Evolutionary conservation across 371 early-diverging fungal species (phyloP).

Genomic region (Rhizopus arrhizus): DNA sequence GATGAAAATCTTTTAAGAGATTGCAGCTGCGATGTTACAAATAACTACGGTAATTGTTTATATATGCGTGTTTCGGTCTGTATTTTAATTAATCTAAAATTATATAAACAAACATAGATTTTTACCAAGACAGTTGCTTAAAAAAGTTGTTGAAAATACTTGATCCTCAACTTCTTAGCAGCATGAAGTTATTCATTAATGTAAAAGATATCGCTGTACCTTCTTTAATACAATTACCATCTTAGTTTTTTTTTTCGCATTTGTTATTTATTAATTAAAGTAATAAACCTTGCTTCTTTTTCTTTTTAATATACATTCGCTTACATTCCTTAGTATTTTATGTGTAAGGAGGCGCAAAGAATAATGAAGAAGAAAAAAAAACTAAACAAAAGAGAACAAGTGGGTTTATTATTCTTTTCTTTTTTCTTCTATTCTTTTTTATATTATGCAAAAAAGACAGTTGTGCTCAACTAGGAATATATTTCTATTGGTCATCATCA

Average conservation of each 20-base stretch:
- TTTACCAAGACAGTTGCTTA: constrained; percentile 37
- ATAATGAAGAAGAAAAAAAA: not conserved
- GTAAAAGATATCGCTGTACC: constrained; percentile 10
- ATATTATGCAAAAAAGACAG: constrained; percentile 11
- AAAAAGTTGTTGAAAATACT: constrained; percentile 26
- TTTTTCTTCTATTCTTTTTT: constrained; percentile 9
- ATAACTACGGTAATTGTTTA: constrained; percentile 28
- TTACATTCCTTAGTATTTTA: not conserved
- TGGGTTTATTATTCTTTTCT: not conserved
- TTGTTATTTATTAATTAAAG: not conserved
- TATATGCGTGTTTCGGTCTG: not conserved
- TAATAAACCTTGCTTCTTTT: not conserved
- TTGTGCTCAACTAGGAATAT: constrained; percentile 13
- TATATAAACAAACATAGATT: constrained; percentile 22
- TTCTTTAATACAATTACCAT: constrained; percentile 19
- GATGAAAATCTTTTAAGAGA: constrained; percentile 20
- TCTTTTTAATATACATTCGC: not conserved
- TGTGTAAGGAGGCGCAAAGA: not conserved
- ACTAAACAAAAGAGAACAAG: not conserved
- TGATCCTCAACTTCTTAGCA: constrained; percentile 19
- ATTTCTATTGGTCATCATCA: constrained; percentile 9
- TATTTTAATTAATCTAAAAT: not conserved
- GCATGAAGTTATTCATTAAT: constrained; percentile 11
- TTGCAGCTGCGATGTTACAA: constrained; percentile 39
- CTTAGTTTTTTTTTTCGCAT: constrained; percentile 1